Evolutionary conservation across 495 filamentous ascomycete genomes (phyloP).

Genomic region (Clavariopsis aquatica): DNA sequence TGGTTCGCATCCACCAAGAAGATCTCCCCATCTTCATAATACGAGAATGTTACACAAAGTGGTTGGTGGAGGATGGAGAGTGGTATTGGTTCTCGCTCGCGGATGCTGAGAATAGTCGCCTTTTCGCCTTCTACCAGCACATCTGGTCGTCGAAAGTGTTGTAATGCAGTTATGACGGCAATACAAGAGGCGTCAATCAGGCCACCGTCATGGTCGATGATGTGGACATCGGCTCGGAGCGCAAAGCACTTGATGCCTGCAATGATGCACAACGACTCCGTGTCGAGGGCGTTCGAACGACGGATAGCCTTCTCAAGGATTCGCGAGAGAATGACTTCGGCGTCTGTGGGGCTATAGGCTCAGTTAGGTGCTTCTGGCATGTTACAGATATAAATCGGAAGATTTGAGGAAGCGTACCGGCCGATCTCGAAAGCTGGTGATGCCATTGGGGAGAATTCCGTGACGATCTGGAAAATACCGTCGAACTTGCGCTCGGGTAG

Average conservation of each 20-base stretch:
- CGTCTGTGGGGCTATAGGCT: slow-evolving; percentile 37
- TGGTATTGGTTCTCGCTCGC: slow-evolving; percentile 87
- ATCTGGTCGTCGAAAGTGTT: slow-evolving; percentile 87
- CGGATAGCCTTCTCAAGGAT: slow-evolving; percentile 91
- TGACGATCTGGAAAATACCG: slow-evolving; percentile 85
- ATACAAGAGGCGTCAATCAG: slow-evolving; percentile 83
- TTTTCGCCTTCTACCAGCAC: slow-evolving; percentile 78
- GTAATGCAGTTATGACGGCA: slow-evolving; percentile 79
- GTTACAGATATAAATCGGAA: slow-evolving; percentile 1
- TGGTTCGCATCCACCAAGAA: slow-evolving; percentile 75
- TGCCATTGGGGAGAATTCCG: slow-evolving; percentile 90
- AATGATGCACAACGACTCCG: slow-evolving; percentile 90
- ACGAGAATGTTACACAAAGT: slow-evolving; percentile 81
- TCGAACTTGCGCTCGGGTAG: slow-evolving; percentile 89
- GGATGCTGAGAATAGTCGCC: slow-evolving; percentile 74
- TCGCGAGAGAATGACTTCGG: slow-evolving; percentile 78
- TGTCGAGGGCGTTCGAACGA: slow-evolving; percentile 86
- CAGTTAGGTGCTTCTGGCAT: slow-evolving; percentile 29
- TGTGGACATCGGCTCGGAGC: slow-evolving; percentile 84
- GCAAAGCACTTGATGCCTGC: slow-evolving; percentile 88
- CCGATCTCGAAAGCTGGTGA: slow-evolving; percentile 87
- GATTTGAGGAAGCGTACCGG: slow-evolving; percentile 54
- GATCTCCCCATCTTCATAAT: slow-evolving; percentile 64
- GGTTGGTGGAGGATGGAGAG: slow-evolving; percentile 88
- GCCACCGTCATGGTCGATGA: slow-evolving; percentile 85